Base-by-base conservation (phyloP, 164 flowering plant genomes). In the Hamamelis virginiana region DNA sequence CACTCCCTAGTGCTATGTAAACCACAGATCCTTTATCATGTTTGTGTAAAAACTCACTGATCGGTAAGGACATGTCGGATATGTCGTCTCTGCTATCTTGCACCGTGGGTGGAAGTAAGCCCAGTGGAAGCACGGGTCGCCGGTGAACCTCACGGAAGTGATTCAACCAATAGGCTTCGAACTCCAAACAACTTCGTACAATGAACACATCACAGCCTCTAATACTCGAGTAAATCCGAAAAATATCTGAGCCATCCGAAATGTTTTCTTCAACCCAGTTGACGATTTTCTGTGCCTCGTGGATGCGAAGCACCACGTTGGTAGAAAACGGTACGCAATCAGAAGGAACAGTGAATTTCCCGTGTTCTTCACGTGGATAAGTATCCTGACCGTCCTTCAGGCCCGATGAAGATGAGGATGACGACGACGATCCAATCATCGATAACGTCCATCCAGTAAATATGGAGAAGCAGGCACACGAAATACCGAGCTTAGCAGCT, bases 101-200 rank as follows among this genome's bases (percentile, higher is more conserved):
- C 33, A 12, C 57, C 18, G 27, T 0, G 1, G 75, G 74, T 18
- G 80, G 78, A 44, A 80, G 59, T 27, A 70, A 38, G 16, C 83
- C 83, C 11, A 75, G 64, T 4, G 81, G 83, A 59, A 78, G 6
- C 1, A 73, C 55, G 0, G 74, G 77, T 22, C 51, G 73, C 16
- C 62, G 9, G 67, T 64, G 56, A 33, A 77, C 58, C 58, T 73
- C 61, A 6, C 66, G 70, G 9, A 80, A 43, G 4, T 72, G 46
- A 16, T 44, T 25, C 38, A 80, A 58, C 68, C 70, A 71, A 9
- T 70, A 59, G 1, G 64, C 43, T 61, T 78, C 76, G 2, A 78
- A 59, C 56, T 76, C 82, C 18, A 2, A 5, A 50, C 76, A 74
- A 44, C 73, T 71, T 11, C 78, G 66, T 1, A 81, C 14, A 5